These are phyloP conservation scores for Corymbia maculata DNA, from an alignment of 345 rosid species.

Conservation along the genomic window DNA sequence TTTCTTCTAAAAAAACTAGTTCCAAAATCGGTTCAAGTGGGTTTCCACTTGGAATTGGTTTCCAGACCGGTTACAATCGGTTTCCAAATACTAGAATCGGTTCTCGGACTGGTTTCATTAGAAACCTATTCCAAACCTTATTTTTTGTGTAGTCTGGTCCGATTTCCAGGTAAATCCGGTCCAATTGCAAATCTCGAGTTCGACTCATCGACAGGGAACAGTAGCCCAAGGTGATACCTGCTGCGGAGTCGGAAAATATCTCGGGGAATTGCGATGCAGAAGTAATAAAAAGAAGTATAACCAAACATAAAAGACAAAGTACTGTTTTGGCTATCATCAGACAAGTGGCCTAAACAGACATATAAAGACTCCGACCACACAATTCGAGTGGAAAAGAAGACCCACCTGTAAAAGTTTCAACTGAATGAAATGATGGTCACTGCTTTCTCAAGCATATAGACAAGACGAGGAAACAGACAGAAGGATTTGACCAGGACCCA, in stretches of 20 bases:
- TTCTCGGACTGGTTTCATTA: no score
- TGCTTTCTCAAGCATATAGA: no score
- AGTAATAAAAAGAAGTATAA: neutral
- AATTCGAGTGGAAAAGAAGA: neutral
- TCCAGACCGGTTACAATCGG: no score
- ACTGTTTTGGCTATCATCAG: neutral
- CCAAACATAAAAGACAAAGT: neutral
- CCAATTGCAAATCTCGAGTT: no score
- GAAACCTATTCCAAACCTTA: no score
- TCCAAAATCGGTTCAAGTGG: no score
- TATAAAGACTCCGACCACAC: neutral
- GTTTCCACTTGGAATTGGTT: no score
- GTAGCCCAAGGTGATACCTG: neutral
- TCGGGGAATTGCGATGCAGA: neutral
- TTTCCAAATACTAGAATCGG: no score
- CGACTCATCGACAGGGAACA: neutral
- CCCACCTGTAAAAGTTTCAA: neutral
- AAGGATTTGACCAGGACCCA: neutral
- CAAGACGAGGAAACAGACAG: neutral
- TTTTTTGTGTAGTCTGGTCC: no score
- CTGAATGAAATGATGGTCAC: no score
- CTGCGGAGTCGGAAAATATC: neutral
- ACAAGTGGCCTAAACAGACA: neutral
- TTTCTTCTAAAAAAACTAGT: no score
- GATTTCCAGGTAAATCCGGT: no score